Conservation (phyloP, 2,329 filamentous ascomycete species). For the Claviceps fusiformis region DNA sequence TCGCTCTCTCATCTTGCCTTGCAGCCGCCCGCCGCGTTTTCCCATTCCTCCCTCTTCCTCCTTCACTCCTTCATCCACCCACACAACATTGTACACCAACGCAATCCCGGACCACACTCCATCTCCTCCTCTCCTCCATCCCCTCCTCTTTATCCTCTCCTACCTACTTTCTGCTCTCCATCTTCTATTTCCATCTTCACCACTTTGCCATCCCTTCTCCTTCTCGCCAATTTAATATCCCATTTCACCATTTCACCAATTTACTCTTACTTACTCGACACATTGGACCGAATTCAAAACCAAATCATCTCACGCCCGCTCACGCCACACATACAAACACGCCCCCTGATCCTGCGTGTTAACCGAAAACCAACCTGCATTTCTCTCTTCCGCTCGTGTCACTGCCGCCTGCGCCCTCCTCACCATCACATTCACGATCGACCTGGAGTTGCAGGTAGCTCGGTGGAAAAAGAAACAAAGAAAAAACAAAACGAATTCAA, state of each 20-base stretch:
- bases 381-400: slow-evolving; percentile 6
- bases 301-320: not conserved
- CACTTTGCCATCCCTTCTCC: not conserved
- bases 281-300: not conserved
- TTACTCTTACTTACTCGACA: not conserved
- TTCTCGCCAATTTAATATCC: not conserved
- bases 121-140: not conserved
- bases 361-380: not conserved
- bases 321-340: not conserved
- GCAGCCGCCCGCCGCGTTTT: not conserved
- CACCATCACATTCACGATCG: slow-evolving; percentile 1
- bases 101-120: not conserved
- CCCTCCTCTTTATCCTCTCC: too few species aligned
- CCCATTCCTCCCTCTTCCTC: slow-evolving; percentile 3
- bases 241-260: not conserved
- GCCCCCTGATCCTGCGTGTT: too few species aligned
- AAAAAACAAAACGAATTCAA: not conserved
- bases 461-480: not conserved
- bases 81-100: not conserved
- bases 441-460: not conserved
- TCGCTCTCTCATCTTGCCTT: not conserved
- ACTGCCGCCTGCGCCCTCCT: not conserved
- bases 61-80: not conserved
- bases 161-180: not conserved
- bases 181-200: not conserved